A percentile compares a stretch with the other conserved stretches of the same genome.
Evolutionary conservation across 1,139 yeast species (phyloP).

Genomic region (Protomyces gravidus): DNA sequence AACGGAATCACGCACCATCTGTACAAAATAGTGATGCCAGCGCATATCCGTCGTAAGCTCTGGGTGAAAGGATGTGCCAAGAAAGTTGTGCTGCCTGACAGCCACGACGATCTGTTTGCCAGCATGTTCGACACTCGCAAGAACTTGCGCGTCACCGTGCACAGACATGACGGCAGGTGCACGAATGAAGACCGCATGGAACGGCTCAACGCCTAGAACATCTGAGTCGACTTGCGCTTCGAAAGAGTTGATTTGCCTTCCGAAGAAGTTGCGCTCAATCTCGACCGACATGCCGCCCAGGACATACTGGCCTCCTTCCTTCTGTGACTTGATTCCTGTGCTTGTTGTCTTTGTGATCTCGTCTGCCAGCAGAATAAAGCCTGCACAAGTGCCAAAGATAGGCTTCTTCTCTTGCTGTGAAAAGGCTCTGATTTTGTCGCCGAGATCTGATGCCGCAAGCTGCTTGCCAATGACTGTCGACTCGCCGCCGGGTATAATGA

Average conservation of each 20-base stretch:
- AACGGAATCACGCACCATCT: constrained; percentile 39
- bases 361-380: constrained; percentile 63
- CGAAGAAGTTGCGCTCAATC: constrained; percentile 72
- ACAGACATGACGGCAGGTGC: constrained; percentile 60
- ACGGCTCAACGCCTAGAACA: constrained; percentile 37
- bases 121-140: constrained; percentile 30
- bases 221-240: constrained; percentile 47
- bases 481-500: constrained; percentile 76
- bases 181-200: constrained; percentile 65
- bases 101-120: constrained; percentile 53
- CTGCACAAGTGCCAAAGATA: constrained; percentile 87
- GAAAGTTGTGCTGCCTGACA: constrained; percentile 60
- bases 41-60: constrained; percentile 59
- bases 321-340: constrained; percentile 26
- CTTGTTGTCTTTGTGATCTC: constrained; percentile 50
- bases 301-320: constrained; percentile 53
- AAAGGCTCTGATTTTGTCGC: constrained; percentile 53
- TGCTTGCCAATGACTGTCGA: constrained; percentile 65
- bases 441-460: constrained; percentile 60
- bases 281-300: constrained; percentile 64
- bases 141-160: constrained; percentile 13
- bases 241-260: constrained; percentile 71
- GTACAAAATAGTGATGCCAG: constrained; percentile 70
- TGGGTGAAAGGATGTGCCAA: constrained; percentile 81
- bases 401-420: constrained; percentile 50